These are phyloP conservation scores for Coemansia sp. DNA, from an alignment of 192 early-diverging fungal species.

Conservation along the genomic window DNA sequence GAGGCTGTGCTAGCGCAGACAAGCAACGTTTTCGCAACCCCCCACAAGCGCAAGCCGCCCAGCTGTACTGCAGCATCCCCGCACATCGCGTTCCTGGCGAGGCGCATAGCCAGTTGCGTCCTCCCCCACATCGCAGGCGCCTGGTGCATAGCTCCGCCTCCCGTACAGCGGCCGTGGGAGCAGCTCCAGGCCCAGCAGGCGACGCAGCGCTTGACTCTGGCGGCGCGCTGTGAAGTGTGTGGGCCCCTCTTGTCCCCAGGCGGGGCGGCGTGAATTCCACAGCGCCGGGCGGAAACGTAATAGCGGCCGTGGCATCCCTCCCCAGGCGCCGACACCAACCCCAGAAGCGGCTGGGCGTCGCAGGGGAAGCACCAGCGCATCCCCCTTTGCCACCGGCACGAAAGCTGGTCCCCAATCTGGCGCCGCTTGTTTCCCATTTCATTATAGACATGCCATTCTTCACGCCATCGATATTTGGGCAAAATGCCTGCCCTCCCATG, in stretches of 20 bases:
- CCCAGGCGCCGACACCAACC: not conserved
- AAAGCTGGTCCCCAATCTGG: slow-evolving; percentile 1
- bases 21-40: slow-evolving; percentile 2
- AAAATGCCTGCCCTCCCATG: slow-evolving; percentile 13
- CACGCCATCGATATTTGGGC: slow-evolving; percentile 7
- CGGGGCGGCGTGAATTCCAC: not conserved
- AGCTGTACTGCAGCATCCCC: not conserved
- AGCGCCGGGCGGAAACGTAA: not conserved
- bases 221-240: not conserved
- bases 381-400: slow-evolving; percentile 23
- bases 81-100: slow-evolving; percentile 1
- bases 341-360: not conserved
- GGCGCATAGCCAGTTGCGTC: not conserved
- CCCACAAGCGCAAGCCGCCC: slow-evolving; percentile 4
- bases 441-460: slow-evolving; percentile 29
- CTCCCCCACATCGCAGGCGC: not conserved
- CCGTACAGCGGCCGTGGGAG: not conserved
- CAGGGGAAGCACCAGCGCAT: not conserved
- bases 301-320: slow-evolving; percentile 11
- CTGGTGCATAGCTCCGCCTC: not conserved
- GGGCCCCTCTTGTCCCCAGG: not conserved
- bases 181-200: not conserved
- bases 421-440: slow-evolving; percentile 30
- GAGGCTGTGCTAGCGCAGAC: not conserved
- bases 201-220: not conserved